Conservation (phyloP, 2,329 filamentous ascomycete genomes). For the Verticillium zaregamsianum region DNA sequence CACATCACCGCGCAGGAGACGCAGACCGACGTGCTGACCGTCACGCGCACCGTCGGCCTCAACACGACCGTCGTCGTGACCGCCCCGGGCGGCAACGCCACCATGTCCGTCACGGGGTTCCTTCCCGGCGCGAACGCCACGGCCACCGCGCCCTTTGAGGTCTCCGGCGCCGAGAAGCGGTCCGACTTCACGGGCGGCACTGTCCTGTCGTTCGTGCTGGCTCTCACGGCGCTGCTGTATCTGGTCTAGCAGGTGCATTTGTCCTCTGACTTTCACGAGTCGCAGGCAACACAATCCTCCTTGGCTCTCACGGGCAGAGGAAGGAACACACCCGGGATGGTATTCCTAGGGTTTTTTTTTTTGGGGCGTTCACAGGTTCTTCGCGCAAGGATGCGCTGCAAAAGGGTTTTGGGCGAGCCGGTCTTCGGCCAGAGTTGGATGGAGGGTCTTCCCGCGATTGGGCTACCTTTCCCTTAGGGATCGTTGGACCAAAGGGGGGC, state of each 20-base stretch:
- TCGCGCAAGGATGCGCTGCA: too few relatives aligned
- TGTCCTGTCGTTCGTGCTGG: slow-evolving; percentile 30
- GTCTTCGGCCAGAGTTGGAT: not conserved
- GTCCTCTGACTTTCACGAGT: not conserved
- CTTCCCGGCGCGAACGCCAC: slow-evolving; percentile 17
- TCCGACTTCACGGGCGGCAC: slow-evolving; percentile 23
- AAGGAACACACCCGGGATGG: too few relatives aligned
- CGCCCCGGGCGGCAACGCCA: slow-evolving; percentile 15
- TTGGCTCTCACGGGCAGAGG: too few relatives aligned
- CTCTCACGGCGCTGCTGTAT: slow-evolving; percentile 26
- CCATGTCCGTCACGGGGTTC: not conserved
- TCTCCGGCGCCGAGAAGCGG: slow-evolving; percentile 28
- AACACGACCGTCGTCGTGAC: slow-evolving; percentile 9
- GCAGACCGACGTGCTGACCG: slow-evolving; percentile 25
- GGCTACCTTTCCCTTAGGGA: not conserved
- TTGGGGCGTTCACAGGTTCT: too few relatives aligned
- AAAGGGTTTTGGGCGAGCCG: too few relatives aligned
- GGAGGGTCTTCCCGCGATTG: not conserved
- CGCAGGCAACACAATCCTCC: too few relatives aligned
- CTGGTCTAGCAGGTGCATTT: slow-evolving; percentile 10
- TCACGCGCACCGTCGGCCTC: slow-evolving; percentile 15
- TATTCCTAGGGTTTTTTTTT: too few relatives aligned
- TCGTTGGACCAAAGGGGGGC: not conserved
- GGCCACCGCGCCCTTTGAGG: slow-evolving; percentile 19
- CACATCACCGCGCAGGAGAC: slow-evolving; percentile 19